These are phyloP conservation scores for Larix kaempferi DNA, from an alignment of 75 land plant genomes.

Conservation along the genomic window DNA sequence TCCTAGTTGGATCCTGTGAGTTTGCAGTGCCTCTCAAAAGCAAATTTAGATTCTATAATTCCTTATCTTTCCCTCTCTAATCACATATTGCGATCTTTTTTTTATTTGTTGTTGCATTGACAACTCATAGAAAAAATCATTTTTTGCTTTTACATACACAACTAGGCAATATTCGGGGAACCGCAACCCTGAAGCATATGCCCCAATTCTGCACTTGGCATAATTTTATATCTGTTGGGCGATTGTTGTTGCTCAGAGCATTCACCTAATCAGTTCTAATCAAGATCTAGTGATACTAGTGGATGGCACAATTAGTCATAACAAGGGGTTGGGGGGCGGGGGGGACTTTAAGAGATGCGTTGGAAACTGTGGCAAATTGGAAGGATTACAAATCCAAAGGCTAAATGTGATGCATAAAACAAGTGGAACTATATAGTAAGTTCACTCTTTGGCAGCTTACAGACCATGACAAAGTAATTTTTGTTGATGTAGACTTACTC, in stretches of 20 bases:
- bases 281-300: conserved; percentile 81
- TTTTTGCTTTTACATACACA: conserved; percentile 15
- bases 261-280: conserved; percentile 64
- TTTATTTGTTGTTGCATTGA: background rate
- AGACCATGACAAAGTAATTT: conserved; percentile 64
- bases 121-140: background rate
- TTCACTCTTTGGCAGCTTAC: conserved; percentile 76
- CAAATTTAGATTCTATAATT: conserved; percentile 29
- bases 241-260: conserved; percentile 78
- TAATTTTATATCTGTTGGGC: conserved; percentile 81
- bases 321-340: conserved; percentile 20
- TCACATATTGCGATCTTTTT: too few species aligned
- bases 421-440: conserved; percentile 93
- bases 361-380: conserved; percentile 77
- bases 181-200: conserved; percentile 59
- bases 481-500: conserved; percentile 66
- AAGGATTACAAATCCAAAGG: conserved; percentile 76
- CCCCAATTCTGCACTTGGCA: conserved; percentile 76
- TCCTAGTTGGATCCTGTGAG: conserved; percentile 77
- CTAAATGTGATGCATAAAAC: conserved; percentile 71
- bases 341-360: conserved; percentile 67
- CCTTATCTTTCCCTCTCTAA: too few species aligned
- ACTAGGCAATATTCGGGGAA: conserved; percentile 14
- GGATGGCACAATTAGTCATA: conserved; percentile 60
- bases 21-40: conserved; percentile 54